These are phyloP conservation scores for Periglandula ipomoeae DNA, from an alignment of 2,329 filamentous ascomycete species.

Conservation along the genomic window DNA sequence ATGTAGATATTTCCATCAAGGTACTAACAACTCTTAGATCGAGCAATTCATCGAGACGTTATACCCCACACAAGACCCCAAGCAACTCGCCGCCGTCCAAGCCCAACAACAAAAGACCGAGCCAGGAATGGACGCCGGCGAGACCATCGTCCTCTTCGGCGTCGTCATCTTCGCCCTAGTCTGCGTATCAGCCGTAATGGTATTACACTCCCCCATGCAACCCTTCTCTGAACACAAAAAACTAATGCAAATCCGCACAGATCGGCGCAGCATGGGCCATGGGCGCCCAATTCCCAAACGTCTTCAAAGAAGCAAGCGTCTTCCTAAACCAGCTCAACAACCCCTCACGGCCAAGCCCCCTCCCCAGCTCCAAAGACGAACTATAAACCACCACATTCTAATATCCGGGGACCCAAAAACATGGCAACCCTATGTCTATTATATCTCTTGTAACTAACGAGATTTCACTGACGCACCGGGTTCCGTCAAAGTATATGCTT, in stretches of 20 bases:
- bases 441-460: not conserved
- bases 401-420: no score
- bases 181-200: conserved; percentile 70
- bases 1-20: no score
- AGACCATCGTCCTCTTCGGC: conserved; percentile 55
- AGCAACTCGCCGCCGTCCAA: conserved; percentile 38
- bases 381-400: no score
- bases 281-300: conserved; percentile 68
- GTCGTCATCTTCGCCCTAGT: conserved; percentile 61
- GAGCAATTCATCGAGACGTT: conserved; percentile 93
- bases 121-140: conserved; percentile 42
- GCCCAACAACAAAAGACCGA: conserved; percentile 30
- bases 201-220: no score
- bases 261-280: conserved; percentile 68
- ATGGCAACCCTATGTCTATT: no score
- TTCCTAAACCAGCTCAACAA: conserved; percentile 13
- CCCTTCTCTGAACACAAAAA: not conserved
- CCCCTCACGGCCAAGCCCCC: conserved; percentile 11
- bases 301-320: conserved; percentile 18
- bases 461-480: not conserved
- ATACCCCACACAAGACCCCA: conserved; percentile 75
- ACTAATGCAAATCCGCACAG: no score
- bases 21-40: conserved; percentile 43
- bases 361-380: conserved; percentile 25
- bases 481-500: not conserved